These are phyloP conservation scores for Russula sp. DNA, from an alignment of 768 basidiomycete species.

Conservation along the genomic window DNA sequence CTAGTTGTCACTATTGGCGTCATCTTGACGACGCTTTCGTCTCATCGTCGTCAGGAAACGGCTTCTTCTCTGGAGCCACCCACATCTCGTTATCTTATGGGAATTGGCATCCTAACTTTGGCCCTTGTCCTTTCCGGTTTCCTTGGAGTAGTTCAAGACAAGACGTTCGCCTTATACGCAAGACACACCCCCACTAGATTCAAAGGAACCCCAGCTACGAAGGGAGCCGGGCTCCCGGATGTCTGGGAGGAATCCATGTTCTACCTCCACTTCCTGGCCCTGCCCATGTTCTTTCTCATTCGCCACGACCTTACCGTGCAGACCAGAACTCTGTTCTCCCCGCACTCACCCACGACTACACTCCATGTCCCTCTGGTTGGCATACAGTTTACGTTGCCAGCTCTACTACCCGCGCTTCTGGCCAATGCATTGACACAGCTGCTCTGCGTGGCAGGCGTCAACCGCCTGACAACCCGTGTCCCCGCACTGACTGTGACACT, in stretches of 20 bases:
- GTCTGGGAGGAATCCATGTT: conserved; percentile 88
- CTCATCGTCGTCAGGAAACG: conserved; percentile 27
- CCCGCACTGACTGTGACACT: conserved; percentile 72
- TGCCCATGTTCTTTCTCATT: conserved; percentile 69
- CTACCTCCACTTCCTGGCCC: conserved; percentile 75
- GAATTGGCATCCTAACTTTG: conserved; percentile 63
- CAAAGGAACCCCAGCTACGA: conserved; percentile 6
- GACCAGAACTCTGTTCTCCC: conserved; percentile 30
- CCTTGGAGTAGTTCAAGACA: conserved; percentile 80
- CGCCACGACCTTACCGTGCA: conserved; percentile 45
- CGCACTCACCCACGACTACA: background rate
- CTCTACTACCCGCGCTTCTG: conserved; percentile 52
- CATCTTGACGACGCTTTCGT: conserved; percentile 72
- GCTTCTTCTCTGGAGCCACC: conserved; percentile 20
- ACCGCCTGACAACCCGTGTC: conserved; percentile 73
- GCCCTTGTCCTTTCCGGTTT: conserved; percentile 77
- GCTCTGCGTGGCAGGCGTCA: conserved; percentile 79
- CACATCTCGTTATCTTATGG: conserved; percentile 49
- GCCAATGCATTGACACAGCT: conserved; percentile 81
- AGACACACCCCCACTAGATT: background rate
- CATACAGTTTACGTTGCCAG: conserved; percentile 42
- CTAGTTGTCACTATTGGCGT: conserved; percentile 78
- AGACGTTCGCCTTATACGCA: conserved; percentile 53
- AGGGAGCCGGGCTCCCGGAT: conserved; percentile 1
- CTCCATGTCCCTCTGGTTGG: conserved; percentile 22